phyloP scores from a whole-genome alignment of 2,329 filamentous ascomycete species.

The Curvularia lunata region DNA sequence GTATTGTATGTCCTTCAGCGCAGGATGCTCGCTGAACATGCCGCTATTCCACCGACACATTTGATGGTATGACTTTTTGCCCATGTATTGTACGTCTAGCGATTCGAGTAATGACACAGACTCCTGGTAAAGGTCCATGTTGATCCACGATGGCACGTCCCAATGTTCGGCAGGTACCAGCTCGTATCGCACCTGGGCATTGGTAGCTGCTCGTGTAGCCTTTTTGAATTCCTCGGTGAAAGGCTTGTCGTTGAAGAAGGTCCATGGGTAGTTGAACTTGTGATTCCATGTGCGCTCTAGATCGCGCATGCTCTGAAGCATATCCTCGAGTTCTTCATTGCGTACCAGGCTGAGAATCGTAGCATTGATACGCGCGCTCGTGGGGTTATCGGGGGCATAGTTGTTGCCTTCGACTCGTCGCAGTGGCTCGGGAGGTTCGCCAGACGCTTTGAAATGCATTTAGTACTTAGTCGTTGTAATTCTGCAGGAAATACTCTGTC shows the following conservation, averaged over 20 bases:
- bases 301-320: conserved; percentile 88
- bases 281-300: conserved; percentile 94
- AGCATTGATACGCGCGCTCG: conserved; percentile 87
- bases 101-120: conserved; percentile 83
- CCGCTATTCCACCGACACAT: conserved; percentile 99
- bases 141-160: conserved; percentile 91
- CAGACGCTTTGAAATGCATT: conserved; percentile 65
- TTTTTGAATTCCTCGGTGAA: conserved; percentile 94
- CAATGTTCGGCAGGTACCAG: conserved; percentile 94
- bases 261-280: conserved; percentile 99
- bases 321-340: conserved; percentile 83
- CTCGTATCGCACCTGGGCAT: conserved; percentile 86
- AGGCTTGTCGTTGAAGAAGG: conserved; percentile 95
- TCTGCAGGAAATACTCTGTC: conserved; percentile 37
- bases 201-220: conserved; percentile 79
- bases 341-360: conserved; percentile 90
- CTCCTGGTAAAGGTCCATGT: conserved; percentile 81
- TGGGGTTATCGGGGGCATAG: conserved; percentile 76
- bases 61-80: conserved; percentile 90
- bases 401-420: conserved; percentile 72
- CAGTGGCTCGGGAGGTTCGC: conserved; percentile 80
- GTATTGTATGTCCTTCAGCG: conserved; percentile 79
- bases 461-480: conserved; percentile 12
- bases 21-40: conserved; percentile 95
- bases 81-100: conserved; percentile 87